Percentiles rank a stretch among this genome's conserved stretches.
Evolutionary conservation across 495 filamentous ascomycete genomes (phyloP).

Genomic region (Neurospora sp.): DNA sequence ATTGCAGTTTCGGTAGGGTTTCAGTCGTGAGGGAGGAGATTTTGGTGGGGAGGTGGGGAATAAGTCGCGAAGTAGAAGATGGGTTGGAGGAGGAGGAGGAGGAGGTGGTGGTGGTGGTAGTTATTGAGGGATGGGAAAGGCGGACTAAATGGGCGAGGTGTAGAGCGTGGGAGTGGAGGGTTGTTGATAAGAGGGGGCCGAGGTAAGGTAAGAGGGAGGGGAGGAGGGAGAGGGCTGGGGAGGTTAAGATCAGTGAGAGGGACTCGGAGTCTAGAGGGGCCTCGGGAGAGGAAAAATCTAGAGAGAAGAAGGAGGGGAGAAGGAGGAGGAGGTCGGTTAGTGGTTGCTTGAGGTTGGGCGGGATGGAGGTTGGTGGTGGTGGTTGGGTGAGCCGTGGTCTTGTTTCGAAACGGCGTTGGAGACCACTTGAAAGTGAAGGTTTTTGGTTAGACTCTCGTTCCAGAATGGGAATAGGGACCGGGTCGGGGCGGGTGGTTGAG

Average conservation of each 20-base stretch:
- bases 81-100: not conserved
- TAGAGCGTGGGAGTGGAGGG: not conserved
- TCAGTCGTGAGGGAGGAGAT: slow-evolving; percentile 1
- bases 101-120: not conserved
- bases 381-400: not conserved
- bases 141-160: not conserved
- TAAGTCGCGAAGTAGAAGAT: not conserved
- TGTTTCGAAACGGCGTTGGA: not conserved
- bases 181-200: not conserved
- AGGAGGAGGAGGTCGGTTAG: not conserved
- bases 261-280: not conserved
- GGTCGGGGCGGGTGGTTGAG: slow-evolving; percentile 3
- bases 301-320: not conserved
- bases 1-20: slow-evolving; percentile 17
- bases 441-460: not conserved
- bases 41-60: slow-evolving; percentile 1
- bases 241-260: not conserved
- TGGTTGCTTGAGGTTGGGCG: not conserved
- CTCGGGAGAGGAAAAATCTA: not conserved
- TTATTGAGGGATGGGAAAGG: not conserved
- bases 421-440: not conserved
- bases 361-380: not conserved
- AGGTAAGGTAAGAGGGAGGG: not conserved
- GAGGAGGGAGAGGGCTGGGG: not conserved
- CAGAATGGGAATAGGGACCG: not conserved